Base-by-base conservation (phyloP, 2,329 filamentous ascomycete species). In the Triangularia verruculosa region DNA sequence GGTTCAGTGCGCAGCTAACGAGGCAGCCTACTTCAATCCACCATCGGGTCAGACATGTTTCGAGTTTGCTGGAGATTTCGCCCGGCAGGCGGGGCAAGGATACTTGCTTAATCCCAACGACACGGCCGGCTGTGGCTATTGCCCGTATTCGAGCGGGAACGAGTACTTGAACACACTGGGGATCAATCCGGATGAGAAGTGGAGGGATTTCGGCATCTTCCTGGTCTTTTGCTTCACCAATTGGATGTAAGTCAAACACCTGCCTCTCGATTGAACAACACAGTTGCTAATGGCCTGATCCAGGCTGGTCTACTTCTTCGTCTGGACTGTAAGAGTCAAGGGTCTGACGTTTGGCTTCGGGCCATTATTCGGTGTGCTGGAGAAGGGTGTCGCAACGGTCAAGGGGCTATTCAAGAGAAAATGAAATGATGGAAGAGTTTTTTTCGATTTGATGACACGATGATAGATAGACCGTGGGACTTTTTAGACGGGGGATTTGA, bases 181-280 rank as follows among this genome's bases (percentile, higher is more conserved):
- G 68, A 79, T 89, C 7, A 85, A 79, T 57, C 86, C 88, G 55
- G 73, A 73, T 1, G 74, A 89, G 59, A 86, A 87, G 55, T 91
- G 88, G 89, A 76, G 87, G 11, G 78, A 89, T 64, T 90, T 89
- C 74, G 79, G 87, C 1, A 85, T 89, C 59, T 86, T 89, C 68
- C 86, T 81, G 72, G 85, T 78, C 0, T 91, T 84, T 69, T 84
- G 88, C 20, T 72, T 82, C 1, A 90, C 90, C 71, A 90, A 91
- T 66, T 90, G 72, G 71, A 61, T 65, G 60, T 67, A 57, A 70
- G 70, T 87, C 52, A 20, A 34, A 22, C 39, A 32, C 12, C 11
- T 27, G n/a, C 12, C 54, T 22, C 28, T 39, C 47, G 11, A 34
- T 5, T n/a, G 6, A 13, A 20, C 13, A 52, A 52, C 11, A 15